phyloP scores from a whole-genome alignment of 768 basidiomycete genomes.

The Tephrocybe sp. region DNA sequence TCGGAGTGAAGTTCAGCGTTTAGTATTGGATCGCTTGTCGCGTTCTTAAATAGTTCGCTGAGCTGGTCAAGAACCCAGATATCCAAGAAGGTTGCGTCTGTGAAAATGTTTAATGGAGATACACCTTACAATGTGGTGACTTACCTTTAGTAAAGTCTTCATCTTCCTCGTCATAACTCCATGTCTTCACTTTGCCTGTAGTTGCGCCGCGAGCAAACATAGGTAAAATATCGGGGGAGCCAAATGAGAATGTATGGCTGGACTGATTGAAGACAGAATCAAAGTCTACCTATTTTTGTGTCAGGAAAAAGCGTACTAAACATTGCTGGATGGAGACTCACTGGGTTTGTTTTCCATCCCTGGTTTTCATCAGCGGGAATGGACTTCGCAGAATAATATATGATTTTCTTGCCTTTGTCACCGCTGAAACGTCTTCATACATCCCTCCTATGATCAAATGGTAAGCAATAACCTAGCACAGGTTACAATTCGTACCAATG shows the following conservation, averaged over 20 bases:
- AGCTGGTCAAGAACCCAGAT: conserved; percentile 77
- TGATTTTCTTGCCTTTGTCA: conserved; percentile 61
- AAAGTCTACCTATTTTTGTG: conserved; percentile 57
- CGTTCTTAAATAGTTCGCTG: conserved; percentile 57
- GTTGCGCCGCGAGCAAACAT: conserved; percentile 81
- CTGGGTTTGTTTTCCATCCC: conserved; percentile 89
- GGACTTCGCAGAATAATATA: not conserved
- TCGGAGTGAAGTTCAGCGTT: conserved; percentile 49
- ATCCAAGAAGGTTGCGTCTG: conserved; percentile 41
- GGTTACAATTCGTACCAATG: conserved; percentile 49
- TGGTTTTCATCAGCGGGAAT: conserved; percentile 23
- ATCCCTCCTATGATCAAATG: conserved; percentile 56
- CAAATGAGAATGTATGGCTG: conserved; percentile 74
- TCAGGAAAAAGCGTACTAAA: conserved; percentile 15
- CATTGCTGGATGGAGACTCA: conserved; percentile 26
- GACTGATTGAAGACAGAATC: conserved; percentile 89
- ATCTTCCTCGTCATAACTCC: conserved; percentile 72
- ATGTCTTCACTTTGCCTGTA: conserved; percentile 66
- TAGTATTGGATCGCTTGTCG: conserved; percentile 49
- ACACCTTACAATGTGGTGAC: not conserved
- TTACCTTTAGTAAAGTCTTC: conserved; percentile 87
- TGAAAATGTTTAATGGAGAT: not conserved
- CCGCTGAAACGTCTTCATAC: conserved; percentile 89
- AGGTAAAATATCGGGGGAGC: conserved; percentile 84
- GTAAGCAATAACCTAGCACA: not conserved